Evolutionary conservation across 257 asterid species (phyloP).

Genomic region (Gentiana dahurica): DNA sequence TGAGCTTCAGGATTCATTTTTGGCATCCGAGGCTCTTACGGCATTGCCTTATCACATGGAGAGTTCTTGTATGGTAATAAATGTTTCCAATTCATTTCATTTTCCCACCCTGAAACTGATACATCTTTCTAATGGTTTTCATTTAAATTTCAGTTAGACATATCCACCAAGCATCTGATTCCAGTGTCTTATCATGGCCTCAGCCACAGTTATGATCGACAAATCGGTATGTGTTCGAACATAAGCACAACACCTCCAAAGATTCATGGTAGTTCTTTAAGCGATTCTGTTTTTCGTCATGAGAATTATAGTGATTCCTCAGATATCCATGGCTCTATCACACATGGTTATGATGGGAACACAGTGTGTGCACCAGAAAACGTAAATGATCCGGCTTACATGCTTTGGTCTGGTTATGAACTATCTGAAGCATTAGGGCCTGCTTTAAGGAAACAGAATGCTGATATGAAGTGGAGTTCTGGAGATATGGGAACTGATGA

Average conservation of each 20-base stretch:
- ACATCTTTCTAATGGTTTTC: constrained; percentile 13
- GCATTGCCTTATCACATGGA: constrained; percentile 29
- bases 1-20: constrained; percentile 35
- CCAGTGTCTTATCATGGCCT: constrained; percentile 29
- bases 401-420: constrained; percentile 68
- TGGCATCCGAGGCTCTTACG: constrained; percentile 25
- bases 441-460: constrained; percentile 39
- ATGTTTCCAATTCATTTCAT: constrained; percentile 13
- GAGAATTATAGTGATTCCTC: constrained; percentile 25
- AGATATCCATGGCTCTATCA: constrained; percentile 20
- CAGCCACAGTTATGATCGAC: constrained; percentile 23
- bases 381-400: constrained; percentile 34
- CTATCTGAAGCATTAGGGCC: constrained; percentile 84
- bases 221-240: constrained; percentile 26
- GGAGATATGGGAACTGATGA: constrained; percentile 30
- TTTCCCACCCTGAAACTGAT: no score
- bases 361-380: constrained; percentile 14
- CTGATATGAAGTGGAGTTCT: constrained; percentile 29
- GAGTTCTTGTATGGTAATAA: constrained; percentile 48
- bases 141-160: constrained; percentile 48
- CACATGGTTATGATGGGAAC: constrained; percentile 20
- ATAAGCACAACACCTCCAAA: constrained; percentile 11
- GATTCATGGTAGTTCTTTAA: constrained; percentile 16
- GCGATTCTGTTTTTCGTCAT: constrained; percentile 20
- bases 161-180: constrained; percentile 32